Evolutionary conservation across 2,329 filamentous ascomycete species (phyloP).

Genomic region (Mycosphaerelloides madeirae): DNA sequence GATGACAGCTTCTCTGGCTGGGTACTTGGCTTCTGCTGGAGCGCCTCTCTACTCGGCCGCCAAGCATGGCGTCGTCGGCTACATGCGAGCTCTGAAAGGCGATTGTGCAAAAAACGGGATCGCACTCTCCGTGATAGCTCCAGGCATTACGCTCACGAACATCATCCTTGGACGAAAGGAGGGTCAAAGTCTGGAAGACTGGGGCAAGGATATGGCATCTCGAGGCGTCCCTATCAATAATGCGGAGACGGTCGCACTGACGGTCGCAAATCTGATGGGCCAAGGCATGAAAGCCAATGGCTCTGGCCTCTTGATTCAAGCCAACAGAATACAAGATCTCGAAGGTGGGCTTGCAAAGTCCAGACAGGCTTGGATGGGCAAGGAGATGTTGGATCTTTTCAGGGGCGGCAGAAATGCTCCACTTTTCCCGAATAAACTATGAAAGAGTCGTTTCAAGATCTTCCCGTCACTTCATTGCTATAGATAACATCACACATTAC

Average conservation of each 20-base stretch:
- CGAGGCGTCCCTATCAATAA: conserved; percentile 47
- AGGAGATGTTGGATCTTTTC: conserved; percentile 48
- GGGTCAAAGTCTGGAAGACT: conserved; percentile 35
- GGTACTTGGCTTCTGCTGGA: conserved; percentile 46
- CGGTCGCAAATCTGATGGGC: conserved; percentile 44
- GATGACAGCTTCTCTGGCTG: conserved; percentile 47
- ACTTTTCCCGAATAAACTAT: conserved; percentile 1
- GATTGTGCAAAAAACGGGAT: conserved; percentile 45
- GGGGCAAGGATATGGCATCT: conserved; percentile 41
- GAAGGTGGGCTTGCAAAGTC: conserved; percentile 45
- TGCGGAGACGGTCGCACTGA: conserved; percentile 41
- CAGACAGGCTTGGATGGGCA: conserved; percentile 46
- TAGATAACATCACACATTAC: too few relatives aligned
- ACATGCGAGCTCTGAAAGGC: conserved; percentile 47
- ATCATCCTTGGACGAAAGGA: conserved; percentile 36
- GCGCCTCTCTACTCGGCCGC: conserved; percentile 47
- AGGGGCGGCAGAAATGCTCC: conserved; percentile 34
- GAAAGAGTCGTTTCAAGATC: too few relatives aligned
- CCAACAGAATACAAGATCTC: conserved; percentile 35
- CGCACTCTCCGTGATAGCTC: conserved; percentile 45
- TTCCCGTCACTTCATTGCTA: too few relatives aligned
- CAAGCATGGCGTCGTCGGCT: conserved; percentile 49
- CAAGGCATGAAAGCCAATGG: conserved; percentile 43
- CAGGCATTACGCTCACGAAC: conserved; percentile 46
- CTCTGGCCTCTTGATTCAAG: conserved; percentile 44